These are phyloP conservation scores for Phaeodactylum tricornutum DNA, from an alignment of 108 stramenopile species.

Conservation along the genomic window DNA sequence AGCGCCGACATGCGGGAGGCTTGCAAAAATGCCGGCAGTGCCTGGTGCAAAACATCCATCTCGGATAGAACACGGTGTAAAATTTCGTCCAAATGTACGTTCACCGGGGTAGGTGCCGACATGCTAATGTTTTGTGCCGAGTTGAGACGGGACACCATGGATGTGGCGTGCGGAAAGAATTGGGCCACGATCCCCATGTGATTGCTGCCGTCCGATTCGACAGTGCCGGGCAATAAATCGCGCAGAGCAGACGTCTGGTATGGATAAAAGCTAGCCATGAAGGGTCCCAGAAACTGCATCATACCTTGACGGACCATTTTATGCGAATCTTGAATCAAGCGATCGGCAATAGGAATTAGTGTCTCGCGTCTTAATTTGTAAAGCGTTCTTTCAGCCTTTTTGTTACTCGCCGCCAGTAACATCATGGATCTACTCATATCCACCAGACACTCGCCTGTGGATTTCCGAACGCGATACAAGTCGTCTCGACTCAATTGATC, in stretches of 20 bases:
- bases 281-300: constrained; percentile 85
- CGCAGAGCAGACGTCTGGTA: constrained; percentile 36
- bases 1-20: constrained; percentile 28
- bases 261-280: constrained; percentile 80
- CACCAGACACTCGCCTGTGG: constrained; percentile 76
- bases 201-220: constrained; percentile 40
- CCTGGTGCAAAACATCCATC: constrained; percentile 16
- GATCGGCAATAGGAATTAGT: constrained; percentile 63
- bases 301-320: constrained; percentile 77
- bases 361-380: constrained; percentile 37
- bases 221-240: constrained; percentile 26
- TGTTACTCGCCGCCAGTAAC: constrained; percentile 20
- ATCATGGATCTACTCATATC: constrained; percentile 65
- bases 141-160: constrained; percentile 67
- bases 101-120: constrained; percentile 37
- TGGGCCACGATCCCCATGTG: constrained; percentile 64
- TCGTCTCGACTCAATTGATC: constrained; percentile 83
- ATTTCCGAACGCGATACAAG: constrained; percentile 84
- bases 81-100: constrained; percentile 14
- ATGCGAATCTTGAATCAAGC: constrained; percentile 54
- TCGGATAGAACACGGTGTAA: constrained; percentile 4
- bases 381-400: constrained; percentile 4
- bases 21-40: constrained; percentile 27
- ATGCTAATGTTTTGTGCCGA: constrained; percentile 32
- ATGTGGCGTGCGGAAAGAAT: constrained; percentile 82